Base-by-base conservation (phyloP, 1,284 basidiomycete genomes). In the Microbotryum intermedium region DNA sequence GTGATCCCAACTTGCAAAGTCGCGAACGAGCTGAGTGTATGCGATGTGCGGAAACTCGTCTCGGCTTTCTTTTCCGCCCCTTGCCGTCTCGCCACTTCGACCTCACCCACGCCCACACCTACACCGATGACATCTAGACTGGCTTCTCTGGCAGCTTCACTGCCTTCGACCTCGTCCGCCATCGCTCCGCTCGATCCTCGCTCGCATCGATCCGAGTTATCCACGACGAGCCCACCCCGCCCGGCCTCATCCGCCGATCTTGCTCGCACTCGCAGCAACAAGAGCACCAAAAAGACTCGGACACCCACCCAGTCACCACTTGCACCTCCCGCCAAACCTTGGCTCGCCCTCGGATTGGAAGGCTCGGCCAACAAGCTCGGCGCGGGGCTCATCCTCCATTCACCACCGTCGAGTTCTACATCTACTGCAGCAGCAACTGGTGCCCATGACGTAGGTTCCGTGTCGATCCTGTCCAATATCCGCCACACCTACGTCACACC, bases 401-500 rank as follows among this genome's bases (percentile, higher is more conserved):
- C 80, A 23, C 77, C 68, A 23, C 61, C 81, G 30, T 82, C 87
- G 72, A 57, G 58, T 54, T 65, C 55, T 53, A 58, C 58, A 43
- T 53, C n/a, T 46, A 57, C 57, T 59, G 68, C 82, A 39, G 10
- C 61, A 72, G 72, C 28, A 83, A 93, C 18, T 78, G 92, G 48
- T 87, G 94, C 68, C 0, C 68, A 58, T 18, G 66, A 68, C 45
- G 56, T 58, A 1, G 66, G 60, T 23, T 45, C 71, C 52, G 75
- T 77, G 13, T 72, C 76, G 26, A 74, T 78, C 55, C 71, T 77
- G 18, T 74, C 73, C n/a, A 78, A 78, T 63, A 74, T 97, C 60
- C 83, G 95, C 66, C 95, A 97, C 73, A 99, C 95, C 10, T 97
- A 98, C 74, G 90, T 98, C 66, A 98, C 95, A 1, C 95, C 95